Base-by-base conservation (phyloP, 345 rosid genomes). In the Balakata baccata region DNA sequence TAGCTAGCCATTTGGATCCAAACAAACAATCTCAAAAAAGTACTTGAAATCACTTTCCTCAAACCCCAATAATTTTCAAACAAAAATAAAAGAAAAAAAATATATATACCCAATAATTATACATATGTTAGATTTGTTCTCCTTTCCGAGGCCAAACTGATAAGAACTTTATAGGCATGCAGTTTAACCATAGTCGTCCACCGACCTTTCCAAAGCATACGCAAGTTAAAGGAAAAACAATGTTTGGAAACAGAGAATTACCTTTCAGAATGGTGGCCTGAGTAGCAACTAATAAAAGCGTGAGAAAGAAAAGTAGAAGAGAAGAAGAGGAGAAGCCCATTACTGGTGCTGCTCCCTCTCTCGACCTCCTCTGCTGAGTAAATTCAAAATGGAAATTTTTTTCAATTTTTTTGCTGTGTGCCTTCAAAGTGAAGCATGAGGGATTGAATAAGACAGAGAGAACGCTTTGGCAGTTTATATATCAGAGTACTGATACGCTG, bases 181-280 rank as follows among this genome's bases (percentile, higher is more conserved):
- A 39, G 18, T 64, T 37, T 41, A 18, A 18, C 41, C 65, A 61
- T 4, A 57, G 18, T 43, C 5, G 1, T 43, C 9, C 9, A 5
- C 3, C 18, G 56, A 16, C 13, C 13, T n/a, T 8, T 20, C 20
- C n/a, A 51, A 52, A 43, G 10, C 1, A 10, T 1, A 43, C 7
- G 47, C 10, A 43, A 43, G 2, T 10, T 10, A 22, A 7, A 61
- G 17, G 23, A 37, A 29, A 8, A 17, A 0, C 14, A 23, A 37
- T 25, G 14, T 13, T 10, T 14, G 10, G 8, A 29, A 34, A 8
- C 16, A 23, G 7, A 47, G 0, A 39, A 45, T 17, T 47, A 77
- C 80, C 80, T 66, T 59, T 60, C 64, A 50, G 38, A 59, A 67
- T 3, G 41, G 77, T 8, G n/a, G 51, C 76, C 57, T 18, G 74